Evolutionary conservation across 2,329 filamentous ascomycete species (phyloP).

Genomic region (Mycosphaerella sp.): DNA sequence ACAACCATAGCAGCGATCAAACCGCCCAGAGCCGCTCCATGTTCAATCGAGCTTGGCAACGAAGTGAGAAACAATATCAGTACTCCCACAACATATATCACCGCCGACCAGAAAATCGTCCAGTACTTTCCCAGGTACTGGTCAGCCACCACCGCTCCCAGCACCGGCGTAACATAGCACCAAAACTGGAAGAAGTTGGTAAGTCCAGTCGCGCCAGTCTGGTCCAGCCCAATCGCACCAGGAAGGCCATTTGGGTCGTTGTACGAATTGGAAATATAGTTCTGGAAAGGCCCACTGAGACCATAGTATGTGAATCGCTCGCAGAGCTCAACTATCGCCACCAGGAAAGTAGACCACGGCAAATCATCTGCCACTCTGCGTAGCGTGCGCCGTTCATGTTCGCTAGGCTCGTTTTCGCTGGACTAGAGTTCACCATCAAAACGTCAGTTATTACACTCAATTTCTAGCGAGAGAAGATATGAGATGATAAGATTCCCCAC

Average conservation of each 20-base stretch:
- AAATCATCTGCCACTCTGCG: constrained; percentile 41
- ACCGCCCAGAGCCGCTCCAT: constrained; percentile 54
- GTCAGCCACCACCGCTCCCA: constrained; percentile 24
- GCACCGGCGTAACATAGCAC: constrained; percentile 23
- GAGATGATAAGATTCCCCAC: no score
- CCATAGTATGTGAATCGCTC: constrained; percentile 27
- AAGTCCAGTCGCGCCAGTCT: constrained; percentile 38
- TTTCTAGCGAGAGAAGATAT: no score
- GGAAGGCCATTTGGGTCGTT: constrained; percentile 34
- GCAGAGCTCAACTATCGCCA: constrained; percentile 22
- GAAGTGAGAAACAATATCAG: constrained; percentile 59
- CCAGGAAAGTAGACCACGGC: constrained; percentile 32
- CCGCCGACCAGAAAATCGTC: constrained; percentile 62
- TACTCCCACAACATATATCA: constrained; percentile 59
- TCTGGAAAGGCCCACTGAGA: constrained; percentile 37
- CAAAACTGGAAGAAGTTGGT: constrained; percentile 43
- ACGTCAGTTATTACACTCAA: background rate
- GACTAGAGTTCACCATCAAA: background rate
- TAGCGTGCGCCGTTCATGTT: constrained; percentile 39
- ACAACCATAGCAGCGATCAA: constrained; percentile 59
- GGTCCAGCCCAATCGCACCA: constrained; percentile 32
- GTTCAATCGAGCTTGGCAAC: constrained; percentile 55
- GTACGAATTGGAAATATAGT: constrained; percentile 42
- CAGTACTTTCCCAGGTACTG: constrained; percentile 58
- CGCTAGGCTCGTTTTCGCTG: constrained; percentile 32